These are phyloP conservation scores for Cladophialophora carrionii DNA, from an alignment of 2,329 filamentous ascomycete species.

Conservation along the genomic window DNA sequence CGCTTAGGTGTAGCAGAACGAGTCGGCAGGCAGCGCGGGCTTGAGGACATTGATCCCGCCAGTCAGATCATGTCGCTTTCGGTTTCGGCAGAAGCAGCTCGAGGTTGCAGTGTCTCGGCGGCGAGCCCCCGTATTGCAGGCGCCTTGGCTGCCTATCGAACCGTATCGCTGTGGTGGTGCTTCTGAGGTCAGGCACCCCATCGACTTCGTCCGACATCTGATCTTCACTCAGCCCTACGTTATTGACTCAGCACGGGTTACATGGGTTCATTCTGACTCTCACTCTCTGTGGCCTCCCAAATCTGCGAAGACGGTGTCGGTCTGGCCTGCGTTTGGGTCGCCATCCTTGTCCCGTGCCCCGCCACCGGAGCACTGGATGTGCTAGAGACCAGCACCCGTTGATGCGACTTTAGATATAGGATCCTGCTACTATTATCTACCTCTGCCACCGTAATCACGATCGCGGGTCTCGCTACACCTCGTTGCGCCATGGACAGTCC, in stretches of 20 bases:
- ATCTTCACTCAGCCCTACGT: neutral
- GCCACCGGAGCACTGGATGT: neutral
- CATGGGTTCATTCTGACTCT: neutral
- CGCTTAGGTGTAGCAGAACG: neutral
- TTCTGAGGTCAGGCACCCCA: neutral
- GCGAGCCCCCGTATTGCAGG: neutral
- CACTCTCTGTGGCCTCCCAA: neutral
- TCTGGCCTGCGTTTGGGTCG: neutral
- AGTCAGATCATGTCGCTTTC: neutral
- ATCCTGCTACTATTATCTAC: neutral
- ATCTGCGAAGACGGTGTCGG: neutral
- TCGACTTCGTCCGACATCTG: neutral
- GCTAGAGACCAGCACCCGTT: neutral
- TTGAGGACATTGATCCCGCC: neutral
- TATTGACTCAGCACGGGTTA: neutral
- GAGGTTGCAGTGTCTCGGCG: neutral
- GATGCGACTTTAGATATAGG: neutral
- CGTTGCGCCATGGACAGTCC: constrained; percentile 21
- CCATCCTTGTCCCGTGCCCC: constrained; percentile 1
- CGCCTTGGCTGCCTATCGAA: neutral
- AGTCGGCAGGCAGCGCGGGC: neutral
- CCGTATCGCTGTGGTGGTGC: neutral
- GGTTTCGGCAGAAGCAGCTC: neutral
- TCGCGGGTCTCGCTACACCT: neutral
- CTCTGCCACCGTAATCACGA: neutral